Evolutionary conservation across 352 stramenopile species (phyloP), one percentile per base, ranked within the genome.

Genomic region (Phytopythium ostracodes): DNA sequence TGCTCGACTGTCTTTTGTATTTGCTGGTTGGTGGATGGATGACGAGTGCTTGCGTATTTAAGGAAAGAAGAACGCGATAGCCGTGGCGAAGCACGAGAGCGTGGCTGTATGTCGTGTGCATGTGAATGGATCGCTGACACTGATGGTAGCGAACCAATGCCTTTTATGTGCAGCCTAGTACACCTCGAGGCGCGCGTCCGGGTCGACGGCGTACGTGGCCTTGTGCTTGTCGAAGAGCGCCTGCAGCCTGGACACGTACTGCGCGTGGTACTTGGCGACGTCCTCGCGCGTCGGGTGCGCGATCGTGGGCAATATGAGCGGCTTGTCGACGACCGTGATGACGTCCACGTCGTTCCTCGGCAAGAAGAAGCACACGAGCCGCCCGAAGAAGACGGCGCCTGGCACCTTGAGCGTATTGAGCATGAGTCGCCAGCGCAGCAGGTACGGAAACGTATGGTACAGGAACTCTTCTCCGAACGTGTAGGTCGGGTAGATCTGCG

Each of bases 401-500:
- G 92, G 92, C 25, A 98, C 67, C 31, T 94, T 92, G 36, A 80
- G 84, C 56, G 66, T 58, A 70, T 97, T 97, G 24, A 97, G 64
- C 62, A 77, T 78, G 22, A 98, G 73, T 20, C 94, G 81, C 18
- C 84, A 65, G 59, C 71, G 73, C 56, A 90, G 87, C 15, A 90
- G 69, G 42, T 92, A 91, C 57, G 94, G 83, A 31, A 97, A 76
- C 46, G 96, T 87, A 51, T 86, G 74, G 64, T 91, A 98, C 17
- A 88, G 87, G 53, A 87, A 68, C 62, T 90, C 84, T 70, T 98
- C 94, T 5, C 91, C 94, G 70, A 98, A 98, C 15, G 83, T 96
- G 71, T 98, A 98, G 4, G 84, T 87, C 2, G 92, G 91, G 50
- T 90, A 74, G 27, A 72, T 42, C 64, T 70, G 43, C 17, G 42